Base-by-base conservation (phyloP, 2,329 filamentous ascomycete genomes). In the Colletotrichum lindemuthianum region DNA sequence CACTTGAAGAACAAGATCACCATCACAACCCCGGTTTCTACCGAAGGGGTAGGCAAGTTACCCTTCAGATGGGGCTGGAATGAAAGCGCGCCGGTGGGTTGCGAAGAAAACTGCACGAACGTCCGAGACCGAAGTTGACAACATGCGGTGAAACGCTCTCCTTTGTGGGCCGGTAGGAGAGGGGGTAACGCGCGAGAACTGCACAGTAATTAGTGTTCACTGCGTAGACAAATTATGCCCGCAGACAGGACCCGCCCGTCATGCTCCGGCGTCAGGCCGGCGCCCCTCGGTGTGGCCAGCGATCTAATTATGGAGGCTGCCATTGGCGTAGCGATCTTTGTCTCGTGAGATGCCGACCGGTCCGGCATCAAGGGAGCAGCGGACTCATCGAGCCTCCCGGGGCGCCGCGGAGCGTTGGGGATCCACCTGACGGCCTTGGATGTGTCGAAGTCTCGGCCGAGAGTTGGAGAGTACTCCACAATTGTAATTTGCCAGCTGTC, bases 331-430 rank as follows among this genome's bases (percentile, higher is more conserved):
- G 24, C 57, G 39, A 60, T 65, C 39, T 37, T n/a, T 50, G 24
- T 24, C 12, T 50, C 16, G 33, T 32, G 37, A 15, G 44, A 34
- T 60, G 44, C 50, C 50, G 45, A 33, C 57, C 61, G 61, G 57
- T 50, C 37, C 57, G 50, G 57, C 45, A 61, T 65, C 58, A 56
- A 49, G 50, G 58, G 39, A 33, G 11, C 13, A 45, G 57, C 61
- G 61, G 61, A 52, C 50, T 61, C 49, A 37, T 12, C 33, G 41
- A 56, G 43, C 53, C 15, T 33, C 49, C 61, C 61, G 61, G 45
- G 40, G 51, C 58, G 33, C 61, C 51, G 50, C 8, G 15, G 32
- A 15, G 16, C 11, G 24, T 11, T 36, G 8, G n/a, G 15, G 51
- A 51, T 47, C 61, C 58, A 56, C 40, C 8, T 12, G 24, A 15